Evolutionary conservation across 2,329 filamentous ascomycete genomes (phyloP).

Genomic region (Sporothrix pallida): DNA sequence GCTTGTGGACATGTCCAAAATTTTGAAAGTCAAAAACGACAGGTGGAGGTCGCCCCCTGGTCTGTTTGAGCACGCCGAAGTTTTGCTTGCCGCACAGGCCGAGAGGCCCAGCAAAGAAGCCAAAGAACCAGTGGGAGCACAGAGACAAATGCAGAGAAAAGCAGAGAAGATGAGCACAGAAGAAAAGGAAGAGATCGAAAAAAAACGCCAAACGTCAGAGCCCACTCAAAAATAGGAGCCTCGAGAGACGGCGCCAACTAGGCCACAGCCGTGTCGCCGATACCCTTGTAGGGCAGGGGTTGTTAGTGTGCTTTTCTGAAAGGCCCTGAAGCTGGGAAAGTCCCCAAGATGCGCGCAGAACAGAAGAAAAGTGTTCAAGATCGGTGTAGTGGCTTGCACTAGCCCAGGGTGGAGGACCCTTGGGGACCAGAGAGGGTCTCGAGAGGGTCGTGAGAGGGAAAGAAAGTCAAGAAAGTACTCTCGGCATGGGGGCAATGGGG

Average conservation of each 20-base stretch:
- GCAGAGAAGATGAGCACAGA: not conserved
- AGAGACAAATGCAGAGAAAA: not conserved
- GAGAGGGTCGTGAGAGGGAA: not conserved
- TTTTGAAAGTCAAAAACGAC: not conserved
- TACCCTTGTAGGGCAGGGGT: slow-evolving; percentile 15
- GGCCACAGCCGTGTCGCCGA: slow-evolving; percentile 20
- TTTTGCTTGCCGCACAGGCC: slow-evolving; percentile 19
- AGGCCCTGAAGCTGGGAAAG: not conserved
- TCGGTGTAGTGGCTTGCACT: slow-evolving; percentile 23
- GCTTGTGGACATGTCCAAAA: not conserved
- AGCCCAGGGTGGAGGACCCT: slow-evolving; percentile 14
- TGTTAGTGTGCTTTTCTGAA: not conserved
- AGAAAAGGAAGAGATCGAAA: not conserved
- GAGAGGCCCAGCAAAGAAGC: not conserved
- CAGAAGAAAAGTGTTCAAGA: slow-evolving; percentile 5
- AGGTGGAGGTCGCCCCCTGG: slow-evolving; percentile 16
- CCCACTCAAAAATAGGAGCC: not conserved
- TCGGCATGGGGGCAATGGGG: not conserved
- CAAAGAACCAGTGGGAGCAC: no score
- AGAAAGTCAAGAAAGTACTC: not conserved
- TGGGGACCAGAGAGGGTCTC: not conserved
- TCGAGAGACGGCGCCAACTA: not conserved
- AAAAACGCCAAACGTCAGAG: not conserved
- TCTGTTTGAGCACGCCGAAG: slow-evolving; percentile 29
- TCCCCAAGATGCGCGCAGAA: slow-evolving; percentile 4